Conservation (phyloP, 257 asterid genomes). For the Coffea canephora region DNA sequence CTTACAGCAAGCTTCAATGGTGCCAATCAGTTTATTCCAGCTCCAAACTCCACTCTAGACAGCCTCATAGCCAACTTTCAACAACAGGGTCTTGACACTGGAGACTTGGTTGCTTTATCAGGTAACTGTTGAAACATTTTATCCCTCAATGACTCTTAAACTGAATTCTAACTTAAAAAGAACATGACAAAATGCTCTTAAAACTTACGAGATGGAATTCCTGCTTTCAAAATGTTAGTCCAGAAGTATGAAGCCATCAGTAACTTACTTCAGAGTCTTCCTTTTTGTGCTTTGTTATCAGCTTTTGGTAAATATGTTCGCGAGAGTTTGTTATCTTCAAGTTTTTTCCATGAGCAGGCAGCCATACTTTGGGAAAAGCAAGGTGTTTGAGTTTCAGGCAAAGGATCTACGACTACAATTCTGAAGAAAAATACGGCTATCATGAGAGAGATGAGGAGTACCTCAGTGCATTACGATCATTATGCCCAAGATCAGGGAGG, state of each 20-base stretch:
- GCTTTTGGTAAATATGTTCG: background rate
- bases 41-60: conserved; percentile 32
- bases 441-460: conserved; percentile 32
- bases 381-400: conserved; percentile 55
- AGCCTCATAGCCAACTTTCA: conserved; percentile 28
- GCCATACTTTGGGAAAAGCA: conserved; percentile 59
- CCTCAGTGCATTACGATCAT: conserved; percentile 26
- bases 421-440: conserved; percentile 28
- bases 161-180: no score
- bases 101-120: conserved; percentile 59
- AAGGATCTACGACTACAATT: conserved; percentile 43
- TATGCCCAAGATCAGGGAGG: conserved; percentile 49
- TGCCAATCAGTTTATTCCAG: conserved; percentile 30
- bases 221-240: background rate
- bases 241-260: background rate
- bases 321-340: background rate
- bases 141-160: background rate
- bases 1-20: conserved; percentile 33
- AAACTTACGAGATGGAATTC: background rate
- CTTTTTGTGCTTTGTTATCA: background rate
- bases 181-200: background rate
- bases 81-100: conserved; percentile 34
- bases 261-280: background rate
- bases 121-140: conserved; percentile 27
- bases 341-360: conserved; percentile 28